These are phyloP conservation scores for Sanguinoderma infundibulare DNA, from an alignment of 1,284 basidiomycete species.

Conservation along the genomic window DNA sequence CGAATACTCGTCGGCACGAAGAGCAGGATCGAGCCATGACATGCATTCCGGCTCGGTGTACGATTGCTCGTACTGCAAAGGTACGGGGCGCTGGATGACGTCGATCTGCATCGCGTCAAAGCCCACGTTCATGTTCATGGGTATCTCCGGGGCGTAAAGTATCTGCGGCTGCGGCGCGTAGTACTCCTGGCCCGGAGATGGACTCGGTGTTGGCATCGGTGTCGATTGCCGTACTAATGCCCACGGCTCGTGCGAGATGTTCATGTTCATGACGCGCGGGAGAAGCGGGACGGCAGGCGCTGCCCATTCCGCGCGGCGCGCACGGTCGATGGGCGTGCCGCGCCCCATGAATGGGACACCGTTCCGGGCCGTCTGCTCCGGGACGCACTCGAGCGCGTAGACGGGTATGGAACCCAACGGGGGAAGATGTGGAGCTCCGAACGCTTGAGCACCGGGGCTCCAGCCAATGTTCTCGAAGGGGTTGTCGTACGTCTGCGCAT, in stretches of 20 bases:
- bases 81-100: not conserved
- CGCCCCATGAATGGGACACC: slow-evolving; percentile 28
- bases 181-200: not conserved
- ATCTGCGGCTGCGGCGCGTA: slow-evolving; percentile 4
- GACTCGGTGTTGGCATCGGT: not conserved
- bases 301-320: slow-evolving; percentile 27
- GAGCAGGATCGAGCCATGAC: slow-evolving; percentile 26
- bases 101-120: slow-evolving; percentile 2
- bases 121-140: not conserved
- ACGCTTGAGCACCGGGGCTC: not conserved
- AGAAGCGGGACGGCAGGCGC: slow-evolving; percentile 1
- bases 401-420: slow-evolving; percentile 20
- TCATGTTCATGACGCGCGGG: not conserved
- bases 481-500: too few species aligned
- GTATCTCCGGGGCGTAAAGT: slow-evolving; percentile 5
- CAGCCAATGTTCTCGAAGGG: not conserved
- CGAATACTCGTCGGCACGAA: slow-evolving; percentile 10
- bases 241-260: not conserved
- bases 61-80: not conserved
- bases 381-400: slow-evolving; percentile 17
- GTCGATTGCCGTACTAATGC: not conserved
- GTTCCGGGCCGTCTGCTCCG: slow-evolving; percentile 11
- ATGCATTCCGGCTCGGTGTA: slow-evolving; percentile 6
- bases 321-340: slow-evolving; percentile 28
- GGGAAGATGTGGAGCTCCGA: slow-evolving; percentile 10